A percentile compares a stretch with the other conserved stretches of the same genome.
Evolutionary conservation across 805 yeast species (phyloP).

Genomic region (Yarrowia yakushimensis): DNA sequence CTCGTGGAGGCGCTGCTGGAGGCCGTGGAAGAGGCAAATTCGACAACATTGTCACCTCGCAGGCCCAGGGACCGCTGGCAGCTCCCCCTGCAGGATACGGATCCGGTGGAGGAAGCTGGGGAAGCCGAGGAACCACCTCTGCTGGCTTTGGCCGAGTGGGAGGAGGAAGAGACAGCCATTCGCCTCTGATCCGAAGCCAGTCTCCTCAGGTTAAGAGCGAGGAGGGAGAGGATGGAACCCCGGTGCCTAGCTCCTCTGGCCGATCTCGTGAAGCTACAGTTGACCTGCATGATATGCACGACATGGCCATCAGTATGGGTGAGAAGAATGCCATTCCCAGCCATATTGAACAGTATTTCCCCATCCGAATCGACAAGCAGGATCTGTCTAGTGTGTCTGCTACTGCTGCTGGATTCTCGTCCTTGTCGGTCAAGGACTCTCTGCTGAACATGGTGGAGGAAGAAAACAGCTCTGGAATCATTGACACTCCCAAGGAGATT

Average conservation of each 20-base stretch:
- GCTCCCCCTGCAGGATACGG: slow-evolving; percentile 35
- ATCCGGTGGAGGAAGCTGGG: not conserved
- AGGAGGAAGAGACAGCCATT: slow-evolving; percentile 2
- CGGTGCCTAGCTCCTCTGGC: not conserved
- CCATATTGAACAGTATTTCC: slow-evolving; percentile 31
- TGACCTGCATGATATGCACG: slow-evolving; percentile 12
- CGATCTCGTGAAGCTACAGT: slow-evolving; percentile 10
- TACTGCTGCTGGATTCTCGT: not conserved
- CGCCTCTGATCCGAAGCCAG: slow-evolving; percentile 12
- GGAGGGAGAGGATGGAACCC: not conserved
- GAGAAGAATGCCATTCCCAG: slow-evolving; percentile 23
- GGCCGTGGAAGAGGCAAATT: slow-evolving; percentile 28
- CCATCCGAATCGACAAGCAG: slow-evolving; percentile 31
- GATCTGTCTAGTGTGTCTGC: slow-evolving; percentile 25
- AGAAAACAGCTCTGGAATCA: not conserved
- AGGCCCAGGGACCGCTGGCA: slow-evolving; percentile 40
- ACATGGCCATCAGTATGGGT: slow-evolving; percentile 20
- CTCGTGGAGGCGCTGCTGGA: slow-evolving; percentile 24
- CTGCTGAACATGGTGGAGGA: not conserved
- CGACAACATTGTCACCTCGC: slow-evolving; percentile 29
- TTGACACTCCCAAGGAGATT: slow-evolving; percentile 23
- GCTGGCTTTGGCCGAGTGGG: slow-evolving; percentile 3
- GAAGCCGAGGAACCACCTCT: not conserved
- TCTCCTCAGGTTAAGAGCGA: slow-evolving; percentile 15
- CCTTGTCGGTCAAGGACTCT: not conserved